A percentile compares a stretch with the other conserved stretches of the same genome.
Conservation (phyloP, 2,329 filamentous ascomycete species). For the Amauroascus verrucosus region DNA sequence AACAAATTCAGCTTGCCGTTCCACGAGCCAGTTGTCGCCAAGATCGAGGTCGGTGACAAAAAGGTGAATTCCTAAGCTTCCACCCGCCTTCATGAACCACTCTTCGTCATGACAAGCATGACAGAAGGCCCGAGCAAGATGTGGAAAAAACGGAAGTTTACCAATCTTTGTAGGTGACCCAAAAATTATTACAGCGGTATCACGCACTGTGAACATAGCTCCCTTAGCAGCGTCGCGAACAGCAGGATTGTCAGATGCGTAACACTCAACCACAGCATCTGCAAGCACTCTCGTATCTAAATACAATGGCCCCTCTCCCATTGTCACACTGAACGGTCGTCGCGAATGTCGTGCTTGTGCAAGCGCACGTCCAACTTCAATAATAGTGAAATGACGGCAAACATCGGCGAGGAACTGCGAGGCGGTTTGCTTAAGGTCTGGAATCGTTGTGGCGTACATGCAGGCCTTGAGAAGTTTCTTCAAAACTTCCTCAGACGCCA, state of each 20-base stretch:
- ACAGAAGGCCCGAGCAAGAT: slow-evolving; percentile 73
- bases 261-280: slow-evolving; percentile 79
- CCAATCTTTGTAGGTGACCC: slow-evolving; percentile 62
- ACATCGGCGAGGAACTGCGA: slow-evolving; percentile 66
- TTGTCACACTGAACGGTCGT: slow-evolving; percentile 71
- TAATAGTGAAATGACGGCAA: slow-evolving; percentile 78
- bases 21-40: slow-evolving; percentile 70
- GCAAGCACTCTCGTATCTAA: slow-evolving; percentile 80
- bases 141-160: slow-evolving; percentile 71
- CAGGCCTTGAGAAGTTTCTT: slow-evolving; percentile 83
- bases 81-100: slow-evolving; percentile 96
- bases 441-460: slow-evolving; percentile 73
- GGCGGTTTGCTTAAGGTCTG: slow-evolving; percentile 68
- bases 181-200: slow-evolving; percentile 67
- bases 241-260: slow-evolving; percentile 71
- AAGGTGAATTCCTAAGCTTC: slow-evolving; percentile 79
- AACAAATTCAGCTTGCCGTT: slow-evolving; percentile 77
- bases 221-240: slow-evolving; percentile 75
- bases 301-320: slow-evolving; percentile 76
- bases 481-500: slow-evolving; percentile 68
- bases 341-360: slow-evolving; percentile 65
- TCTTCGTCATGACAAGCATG: slow-evolving; percentile 96
- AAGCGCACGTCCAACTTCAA: slow-evolving; percentile 81
- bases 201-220: slow-evolving; percentile 67
- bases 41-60: slow-evolving; percentile 76